phyloP scores from a whole-genome alignment of 2,329 filamentous ascomycete genomes.

The Pestalotiopsis sp. region DNA sequence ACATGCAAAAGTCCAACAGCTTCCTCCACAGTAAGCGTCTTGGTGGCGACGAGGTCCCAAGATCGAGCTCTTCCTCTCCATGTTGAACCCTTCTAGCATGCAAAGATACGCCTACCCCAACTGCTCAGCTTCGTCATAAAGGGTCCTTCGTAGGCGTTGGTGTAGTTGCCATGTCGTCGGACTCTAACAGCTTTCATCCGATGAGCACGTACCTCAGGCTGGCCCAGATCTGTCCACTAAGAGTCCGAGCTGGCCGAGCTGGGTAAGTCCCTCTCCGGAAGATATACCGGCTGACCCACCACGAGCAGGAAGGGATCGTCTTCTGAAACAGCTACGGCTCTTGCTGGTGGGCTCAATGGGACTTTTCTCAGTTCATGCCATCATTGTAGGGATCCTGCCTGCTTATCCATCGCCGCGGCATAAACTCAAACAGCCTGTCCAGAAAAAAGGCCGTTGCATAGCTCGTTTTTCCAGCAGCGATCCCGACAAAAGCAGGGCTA shows the following conservation, averaged over 20 bases:
- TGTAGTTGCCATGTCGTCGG: background rate
- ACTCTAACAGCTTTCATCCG: conserved; percentile 9
- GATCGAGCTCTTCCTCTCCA: background rate
- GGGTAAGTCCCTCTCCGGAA: conserved; percentile 9
- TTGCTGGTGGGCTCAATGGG: background rate
- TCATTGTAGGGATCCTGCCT: background rate
- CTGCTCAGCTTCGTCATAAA: background rate
- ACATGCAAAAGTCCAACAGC: background rate
- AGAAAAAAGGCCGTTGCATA: background rate
- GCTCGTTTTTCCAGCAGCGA: background rate
- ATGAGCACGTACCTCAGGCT: conserved; percentile 5
- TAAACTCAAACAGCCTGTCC: conserved; percentile 2
- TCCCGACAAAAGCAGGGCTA: background rate
- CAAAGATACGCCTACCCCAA: background rate
- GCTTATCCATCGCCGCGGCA: conserved; percentile 5
- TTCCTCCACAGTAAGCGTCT: background rate
- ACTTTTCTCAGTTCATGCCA: background rate
- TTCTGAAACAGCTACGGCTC: conserved; percentile 15
- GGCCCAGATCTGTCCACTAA: conserved; percentile 4
- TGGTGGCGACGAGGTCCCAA: background rate
- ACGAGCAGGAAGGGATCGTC: conserved; percentile 6
- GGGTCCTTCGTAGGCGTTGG: background rate
- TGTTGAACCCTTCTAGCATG: background rate
- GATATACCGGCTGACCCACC: conserved; percentile 11
- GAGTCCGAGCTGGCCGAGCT: conserved; percentile 1